Base-by-base conservation (phyloP, 208 protist species). In the Trypanosoma lewisi region DNA sequence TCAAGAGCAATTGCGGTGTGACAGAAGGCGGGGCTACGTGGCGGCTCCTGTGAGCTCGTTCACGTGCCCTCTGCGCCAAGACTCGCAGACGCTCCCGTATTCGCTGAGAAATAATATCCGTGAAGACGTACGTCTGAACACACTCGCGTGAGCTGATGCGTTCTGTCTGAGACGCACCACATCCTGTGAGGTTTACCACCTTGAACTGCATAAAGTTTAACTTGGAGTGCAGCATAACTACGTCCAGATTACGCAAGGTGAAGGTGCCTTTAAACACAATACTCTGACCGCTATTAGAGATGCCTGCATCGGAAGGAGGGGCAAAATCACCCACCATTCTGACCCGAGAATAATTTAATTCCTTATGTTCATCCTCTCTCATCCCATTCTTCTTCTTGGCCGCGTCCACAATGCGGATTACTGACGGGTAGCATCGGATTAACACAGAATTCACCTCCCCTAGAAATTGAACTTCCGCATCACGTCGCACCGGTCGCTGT, bases 141-240 rank as follows among this genome's bases (percentile, higher is more conserved):
- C 89, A 95, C 74, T 95, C 85, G 2, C 83, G 83, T 51, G 89
- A 95, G 58, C 74, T 80, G 45, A 91, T 66, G 44, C 48, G 63
- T 53, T 89, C 83, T 1, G 73, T 66, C 3, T 80, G 65, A 4
- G 83, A 82, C 56, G 86, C 77, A 3, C 78, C 83, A 58, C 74
- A 85, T 9, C 89, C 89, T 0, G 73, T 82, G 41, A 95, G 53
- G 9, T 77, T 76, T 37, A 64, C 77, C 2, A 82, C 89, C 21
- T 74, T 52, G 9, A 92, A 59, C 45, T 90, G 85, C 21, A 85
- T 33, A 49, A 83, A 92, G 61, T 95, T 95, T 36, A 68, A 58
- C 16, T 66, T 44, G 0, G 83, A 89, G 52, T 92, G 73, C 56
- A 91, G 56, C 39, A 86, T 54, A 33, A 68, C 61, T 28, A 88